phyloP scores from a whole-genome alignment of 2,329 filamentous ascomycete species.

The Hypoxylon sp. region DNA sequence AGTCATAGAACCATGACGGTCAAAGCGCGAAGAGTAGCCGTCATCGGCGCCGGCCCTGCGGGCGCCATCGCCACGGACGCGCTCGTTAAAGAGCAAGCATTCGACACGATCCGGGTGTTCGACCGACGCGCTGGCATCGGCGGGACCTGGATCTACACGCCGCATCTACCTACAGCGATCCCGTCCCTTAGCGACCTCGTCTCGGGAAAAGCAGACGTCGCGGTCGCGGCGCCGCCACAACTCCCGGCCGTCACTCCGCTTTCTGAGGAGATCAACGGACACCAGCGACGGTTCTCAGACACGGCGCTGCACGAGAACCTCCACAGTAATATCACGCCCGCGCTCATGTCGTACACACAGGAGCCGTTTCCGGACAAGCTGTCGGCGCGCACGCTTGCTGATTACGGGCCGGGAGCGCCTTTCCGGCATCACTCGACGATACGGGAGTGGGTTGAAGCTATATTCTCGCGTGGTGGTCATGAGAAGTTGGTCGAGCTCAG shows the following conservation, averaged over 20 bases:
- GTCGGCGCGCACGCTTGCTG: constrained; percentile 56
- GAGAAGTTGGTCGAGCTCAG: constrained; percentile 58
- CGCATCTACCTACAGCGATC: constrained; percentile 50
- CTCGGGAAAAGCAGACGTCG: constrained; percentile 57
- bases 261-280: constrained; percentile 49
- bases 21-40: constrained; percentile 57
- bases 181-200: constrained; percentile 52
- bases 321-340: constrained; percentile 68
- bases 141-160: constrained; percentile 49
- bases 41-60: constrained; percentile 68
- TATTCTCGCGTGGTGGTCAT: constrained; percentile 48
- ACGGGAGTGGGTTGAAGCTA: constrained; percentile 63
- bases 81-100: constrained; percentile 65
- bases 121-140: constrained; percentile 59
- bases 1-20: constrained; percentile 23
- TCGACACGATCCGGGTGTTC: constrained; percentile 68
- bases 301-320: constrained; percentile 68
- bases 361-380: constrained; percentile 60
- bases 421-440: constrained; percentile 67
- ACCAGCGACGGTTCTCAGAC: constrained; percentile 62
- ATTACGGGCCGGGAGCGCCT: constrained; percentile 65
- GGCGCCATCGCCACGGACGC: constrained; percentile 69
- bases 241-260: constrained; percentile 58
- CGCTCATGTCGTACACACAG: constrained; percentile 67
- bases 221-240: constrained; percentile 55